Conservation (phyloP, 2,329 filamentous ascomycete genomes). For the Tolypocladium amazonense region DNA sequence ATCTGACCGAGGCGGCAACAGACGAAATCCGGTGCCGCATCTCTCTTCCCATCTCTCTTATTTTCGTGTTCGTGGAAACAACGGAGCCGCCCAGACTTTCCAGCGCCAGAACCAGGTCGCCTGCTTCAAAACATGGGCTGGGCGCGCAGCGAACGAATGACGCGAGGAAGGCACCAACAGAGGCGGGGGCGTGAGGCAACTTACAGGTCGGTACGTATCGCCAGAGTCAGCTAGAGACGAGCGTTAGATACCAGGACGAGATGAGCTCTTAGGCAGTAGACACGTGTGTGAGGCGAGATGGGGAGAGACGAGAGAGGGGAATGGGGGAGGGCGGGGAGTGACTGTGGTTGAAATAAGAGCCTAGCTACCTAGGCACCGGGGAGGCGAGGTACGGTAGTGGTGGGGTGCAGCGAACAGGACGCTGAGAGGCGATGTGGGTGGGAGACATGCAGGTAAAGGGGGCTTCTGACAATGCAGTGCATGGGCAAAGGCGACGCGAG, state of each 20-base stretch:
- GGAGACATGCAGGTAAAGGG: constrained; percentile 34
- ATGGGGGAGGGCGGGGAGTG: constrained; percentile 13
- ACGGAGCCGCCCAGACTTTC: background rate
- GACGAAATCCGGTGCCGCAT: background rate
- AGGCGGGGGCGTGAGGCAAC: constrained; percentile 14
- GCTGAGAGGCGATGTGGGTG: constrained; percentile 33
- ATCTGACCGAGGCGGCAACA: background rate
- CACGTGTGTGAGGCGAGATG: constrained; percentile 8
- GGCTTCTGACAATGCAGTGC: constrained; percentile 23
- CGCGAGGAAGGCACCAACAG: background rate
- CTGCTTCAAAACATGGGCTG: background rate
- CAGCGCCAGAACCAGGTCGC: background rate
- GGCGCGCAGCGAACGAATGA: constrained; percentile 7
- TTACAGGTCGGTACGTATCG: constrained; percentile 52
- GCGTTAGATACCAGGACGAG: constrained; percentile 27
- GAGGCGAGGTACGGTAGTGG: constrained; percentile 14
- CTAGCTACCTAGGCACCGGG: background rate
- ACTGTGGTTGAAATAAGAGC: constrained; percentile 19
- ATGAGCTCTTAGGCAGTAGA: constrained; percentile 10
- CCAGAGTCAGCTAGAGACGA: constrained; percentile 43
- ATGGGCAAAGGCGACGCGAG: constrained; percentile 20
- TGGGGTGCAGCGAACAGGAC: constrained; percentile 23
- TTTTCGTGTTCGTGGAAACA: background rate
- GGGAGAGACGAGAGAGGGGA: constrained; percentile 4
- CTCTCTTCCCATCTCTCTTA: too few relatives aligned